Evolutionary conservation across 2,329 filamentous ascomycete species (phyloP).

Genomic region (Catunica adiposa): DNA sequence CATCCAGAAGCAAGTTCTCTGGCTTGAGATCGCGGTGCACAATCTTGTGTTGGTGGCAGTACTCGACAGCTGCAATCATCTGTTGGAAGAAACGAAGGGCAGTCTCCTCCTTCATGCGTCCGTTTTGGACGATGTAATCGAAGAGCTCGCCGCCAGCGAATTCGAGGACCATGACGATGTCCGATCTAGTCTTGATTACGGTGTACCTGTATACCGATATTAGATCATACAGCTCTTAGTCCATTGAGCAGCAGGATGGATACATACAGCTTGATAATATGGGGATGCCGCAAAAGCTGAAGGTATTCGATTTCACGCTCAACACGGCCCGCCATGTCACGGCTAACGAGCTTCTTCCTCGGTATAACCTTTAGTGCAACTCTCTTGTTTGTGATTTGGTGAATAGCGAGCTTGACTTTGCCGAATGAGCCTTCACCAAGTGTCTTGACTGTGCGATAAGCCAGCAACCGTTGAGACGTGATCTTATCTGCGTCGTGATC

Average conservation of each 20-base stretch:
- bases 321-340: conserved; percentile 94
- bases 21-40: conserved; percentile 95
- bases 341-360: conserved; percentile 84
- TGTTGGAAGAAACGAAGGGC: conserved; percentile 98
- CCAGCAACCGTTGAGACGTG: conserved; percentile 70
- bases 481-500: conserved; percentile 30
- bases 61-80: conserved; percentile 96
- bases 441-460: conserved; percentile 80
- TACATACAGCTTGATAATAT: conserved; percentile 92
- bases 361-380: conserved; percentile 97
- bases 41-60: conserved; percentile 97
- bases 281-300: conserved; percentile 84
- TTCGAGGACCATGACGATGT: conserved; percentile 99
- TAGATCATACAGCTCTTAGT: neutral
- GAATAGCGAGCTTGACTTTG: conserved; percentile 93
- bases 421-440: conserved; percentile 95
- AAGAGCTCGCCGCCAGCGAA: conserved; percentile 94
- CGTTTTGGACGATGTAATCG: conserved; percentile 92
- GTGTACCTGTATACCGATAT: conserved; percentile 48
- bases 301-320: conserved; percentile 97
- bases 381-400: conserved; percentile 82
- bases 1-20: conserved; percentile 88
- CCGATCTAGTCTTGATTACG: conserved; percentile 81
- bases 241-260: neutral
- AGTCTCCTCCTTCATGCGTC: conserved; percentile 75